Evolutionary conservation across 1,284 basidiomycete genomes (phyloP).

Genomic region (Boletus smithii): DNA sequence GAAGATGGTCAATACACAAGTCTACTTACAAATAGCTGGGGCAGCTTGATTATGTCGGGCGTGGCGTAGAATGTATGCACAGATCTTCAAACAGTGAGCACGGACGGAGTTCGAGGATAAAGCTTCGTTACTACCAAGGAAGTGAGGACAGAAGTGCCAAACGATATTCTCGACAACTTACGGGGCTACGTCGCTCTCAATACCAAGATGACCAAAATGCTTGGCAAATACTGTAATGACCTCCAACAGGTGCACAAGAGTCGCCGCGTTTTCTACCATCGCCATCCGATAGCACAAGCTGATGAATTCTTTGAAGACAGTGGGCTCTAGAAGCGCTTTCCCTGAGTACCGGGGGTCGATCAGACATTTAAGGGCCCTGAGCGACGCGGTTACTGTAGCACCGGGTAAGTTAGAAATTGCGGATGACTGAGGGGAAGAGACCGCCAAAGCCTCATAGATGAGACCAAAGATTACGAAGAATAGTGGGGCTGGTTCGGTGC

Average conservation of each 20-base stretch:
- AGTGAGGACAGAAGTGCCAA: not conserved
- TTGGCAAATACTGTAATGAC: slow-evolving; percentile 65
- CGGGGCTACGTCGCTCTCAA: slow-evolving; percentile 20
- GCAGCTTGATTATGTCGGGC: slow-evolving; percentile 57
- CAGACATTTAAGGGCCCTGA: slow-evolving; percentile 78
- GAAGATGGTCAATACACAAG: not conserved
- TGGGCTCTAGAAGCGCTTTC: slow-evolving; percentile 72
- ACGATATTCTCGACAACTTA: slow-evolving; percentile 12
- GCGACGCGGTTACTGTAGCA: slow-evolving; percentile 63
- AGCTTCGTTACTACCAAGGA: slow-evolving; percentile 35
- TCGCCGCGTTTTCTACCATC: slow-evolving; percentile 75
- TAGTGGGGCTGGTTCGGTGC: slow-evolving; percentile 73
- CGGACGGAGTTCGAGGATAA: slow-evolving; percentile 48
- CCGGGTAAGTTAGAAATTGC: slow-evolving; percentile 40
- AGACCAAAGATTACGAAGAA: slow-evolving; percentile 93
- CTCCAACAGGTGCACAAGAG: slow-evolving; percentile 77
- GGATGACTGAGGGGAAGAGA: slow-evolving; percentile 58
- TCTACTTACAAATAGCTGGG: slow-evolving; percentile 54
- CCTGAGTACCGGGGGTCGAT: slow-evolving; percentile 81
- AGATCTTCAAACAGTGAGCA: slow-evolving; percentile 78
- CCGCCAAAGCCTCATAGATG: slow-evolving; percentile 85
- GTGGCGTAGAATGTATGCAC: slow-evolving; percentile 76
- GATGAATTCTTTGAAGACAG: slow-evolving; percentile 88
- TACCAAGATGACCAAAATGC: slow-evolving; percentile 44
- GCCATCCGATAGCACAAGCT: slow-evolving; percentile 87